Evolutionary conservation across 1,284 basidiomycete species (phyloP), one percentile per base, ranked within the genome.

Genomic region (Ganoderma leucocontextum): DNA sequence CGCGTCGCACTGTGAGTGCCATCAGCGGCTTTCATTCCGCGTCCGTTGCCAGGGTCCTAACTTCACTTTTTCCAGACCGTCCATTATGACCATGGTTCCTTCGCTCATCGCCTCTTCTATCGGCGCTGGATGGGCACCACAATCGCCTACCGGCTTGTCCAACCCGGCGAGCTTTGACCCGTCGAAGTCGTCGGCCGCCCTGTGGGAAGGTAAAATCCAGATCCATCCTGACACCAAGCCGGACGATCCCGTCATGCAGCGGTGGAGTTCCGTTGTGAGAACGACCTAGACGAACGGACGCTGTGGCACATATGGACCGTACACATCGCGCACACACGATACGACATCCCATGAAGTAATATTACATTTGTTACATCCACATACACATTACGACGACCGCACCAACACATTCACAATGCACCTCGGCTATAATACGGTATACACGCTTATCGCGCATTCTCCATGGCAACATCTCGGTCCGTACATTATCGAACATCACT

Each of bases 61-160:
- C 47, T 78, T 25, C 67, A 44, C 13, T 35, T 68, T 61, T 22
- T 12, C n/a, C 68, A 89, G 88, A 49, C 86, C 94, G 15, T 87
- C 86, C 6, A 82, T 97, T 39, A 85, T 97, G 82, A 90, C 95
- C 3, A 97, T 97, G 93, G 90, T 96, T 0, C 96, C 96, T 10
- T 91, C 93, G 0, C 80, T 98, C 22, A 89, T 98, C 71, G 91
- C 93, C 33, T 91, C 94, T 9, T 92, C 94, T 7, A 90, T 97
- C 60, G 95, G 93, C 68, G 93, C 93, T 62, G 93, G 94, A 53
- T 91, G 91, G 84, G 82, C 86, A 47, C 91, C 88, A 35, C 84
- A 87, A 61, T 77, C 75, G 4, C 78, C 77, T 2, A 89, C 88
- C 7, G 87, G 87, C 1, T 83, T 95, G 10, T 90, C 89, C 4